Conservation (phyloP, 805 yeast genomes). For the Starmerella etchellsii region DNA sequence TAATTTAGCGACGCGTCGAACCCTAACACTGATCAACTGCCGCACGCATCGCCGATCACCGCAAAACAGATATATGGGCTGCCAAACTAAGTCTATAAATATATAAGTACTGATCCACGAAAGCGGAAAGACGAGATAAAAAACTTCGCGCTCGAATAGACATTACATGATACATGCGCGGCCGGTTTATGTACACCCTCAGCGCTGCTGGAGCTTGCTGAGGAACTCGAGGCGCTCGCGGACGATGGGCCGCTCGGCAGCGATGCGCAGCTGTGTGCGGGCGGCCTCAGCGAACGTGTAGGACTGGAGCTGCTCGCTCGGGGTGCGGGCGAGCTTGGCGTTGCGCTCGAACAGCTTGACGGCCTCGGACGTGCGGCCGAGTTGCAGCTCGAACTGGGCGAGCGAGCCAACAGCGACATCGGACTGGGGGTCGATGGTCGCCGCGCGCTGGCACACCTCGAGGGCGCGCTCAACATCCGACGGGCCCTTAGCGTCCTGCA, state of each 20-base stretch:
- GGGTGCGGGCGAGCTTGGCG: conserved; percentile 66
- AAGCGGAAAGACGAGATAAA: too few relatives aligned
- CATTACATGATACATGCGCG: too few relatives aligned
- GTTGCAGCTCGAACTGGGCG: conserved; percentile 81
- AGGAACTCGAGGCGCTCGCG: conserved; percentile 23
- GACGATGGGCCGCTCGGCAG: conserved; percentile 26
- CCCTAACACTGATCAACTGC: too few relatives aligned
- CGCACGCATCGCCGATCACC: too few relatives aligned
- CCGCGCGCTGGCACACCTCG: conserved; percentile 56
- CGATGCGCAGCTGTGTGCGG: conserved; percentile 67
- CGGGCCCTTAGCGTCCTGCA: conserved; percentile 22
- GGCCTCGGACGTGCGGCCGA: conserved; percentile 71
- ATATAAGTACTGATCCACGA: too few relatives aligned
- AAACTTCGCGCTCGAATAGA: too few relatives aligned
- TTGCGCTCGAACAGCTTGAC: conserved; percentile 70
- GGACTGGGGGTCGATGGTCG: conserved; percentile 70
- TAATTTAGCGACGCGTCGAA: too few relatives aligned
- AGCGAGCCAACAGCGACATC: conserved; percentile 83
- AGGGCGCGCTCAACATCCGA: conserved; percentile 47
- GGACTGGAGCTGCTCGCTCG: conserved; percentile 80
- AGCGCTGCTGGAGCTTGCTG: too few relatives aligned
- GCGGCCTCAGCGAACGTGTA: conserved; percentile 87
- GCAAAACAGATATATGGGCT: too few relatives aligned
- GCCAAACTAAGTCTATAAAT: too few relatives aligned
- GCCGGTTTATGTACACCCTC: too few relatives aligned